phyloP scores from a whole-genome alignment of 345 rosid genomes.

The Conringia planisiliqua region DNA sequence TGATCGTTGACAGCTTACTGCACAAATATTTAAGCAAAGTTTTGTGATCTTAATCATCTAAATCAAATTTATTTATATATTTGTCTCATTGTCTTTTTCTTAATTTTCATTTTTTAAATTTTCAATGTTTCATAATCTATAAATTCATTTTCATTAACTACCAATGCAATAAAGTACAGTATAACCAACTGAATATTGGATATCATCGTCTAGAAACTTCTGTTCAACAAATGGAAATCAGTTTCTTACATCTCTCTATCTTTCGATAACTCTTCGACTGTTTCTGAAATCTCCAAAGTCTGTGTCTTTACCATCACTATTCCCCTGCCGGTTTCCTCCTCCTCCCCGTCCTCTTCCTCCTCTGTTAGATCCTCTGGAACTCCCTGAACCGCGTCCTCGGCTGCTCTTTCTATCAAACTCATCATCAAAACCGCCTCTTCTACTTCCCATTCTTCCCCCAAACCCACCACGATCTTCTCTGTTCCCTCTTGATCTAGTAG shows the following conservation, averaged over 20 bases:
- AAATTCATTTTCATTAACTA: too few species aligned
- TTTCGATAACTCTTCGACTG: constrained; percentile 36
- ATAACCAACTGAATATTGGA: too few species aligned
- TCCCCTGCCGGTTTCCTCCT: constrained; percentile 13
- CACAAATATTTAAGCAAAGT: not conserved
- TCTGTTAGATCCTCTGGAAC: constrained; percentile 29
- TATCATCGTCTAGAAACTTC: not conserved
- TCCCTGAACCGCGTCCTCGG: constrained; percentile 32
- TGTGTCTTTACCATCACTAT: constrained; percentile 28
- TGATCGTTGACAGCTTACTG: constrained; percentile 16
- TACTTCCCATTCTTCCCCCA: constrained; percentile 35
- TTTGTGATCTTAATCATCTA: not conserved
- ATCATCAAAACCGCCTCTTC: constrained; percentile 35
- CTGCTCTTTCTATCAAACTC: constrained; percentile 33
- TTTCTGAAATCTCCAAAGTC: constrained; percentile 32
- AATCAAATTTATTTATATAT: not conserved
- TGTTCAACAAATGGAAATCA: not conserved
- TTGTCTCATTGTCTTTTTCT: not conserved
- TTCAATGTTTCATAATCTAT: not conserved
- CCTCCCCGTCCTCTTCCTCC: constrained; percentile 25
- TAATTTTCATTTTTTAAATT: not conserved
- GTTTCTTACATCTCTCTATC: constrained; percentile 16
- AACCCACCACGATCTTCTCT: constrained; percentile 28
- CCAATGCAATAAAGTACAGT: too few species aligned
- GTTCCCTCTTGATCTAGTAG: constrained; percentile 28